Base-by-base conservation (phyloP, 371 early-diverging fungal genomes). In the Mucor irregularis region DNA sequence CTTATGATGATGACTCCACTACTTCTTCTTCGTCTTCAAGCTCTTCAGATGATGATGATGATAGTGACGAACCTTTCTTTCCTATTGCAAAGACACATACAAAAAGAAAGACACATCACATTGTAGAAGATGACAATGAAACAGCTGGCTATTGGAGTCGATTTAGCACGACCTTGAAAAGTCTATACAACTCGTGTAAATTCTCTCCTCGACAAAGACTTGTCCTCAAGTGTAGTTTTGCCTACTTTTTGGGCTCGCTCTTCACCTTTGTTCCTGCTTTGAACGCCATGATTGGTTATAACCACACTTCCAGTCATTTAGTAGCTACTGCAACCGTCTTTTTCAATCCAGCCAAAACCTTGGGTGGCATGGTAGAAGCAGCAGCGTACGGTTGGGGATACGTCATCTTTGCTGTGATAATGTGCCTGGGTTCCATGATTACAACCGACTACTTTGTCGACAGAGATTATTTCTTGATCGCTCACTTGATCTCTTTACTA, bases 301-400 rank as follows among this genome's bases (percentile, higher is more conserved):
- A 62, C 4, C 59, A 61, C 19, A 49, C 62, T 10, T 77, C 84
- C 9, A 80, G 81, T 9, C 87, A 88, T 66, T 52, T 89, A 31
- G 85, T 84, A 1, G 87, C 87, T 2, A 76, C 82, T 0, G 78
- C 84, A 0, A 81, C 82, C 0, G 83, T 89, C 4, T 89, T 89
- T 57, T 85, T 87, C 40, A 84, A 87, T 56, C 89, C 89, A 0
- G 86, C 86, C 1, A 84, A 83, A 59, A 63, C 86, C 5, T 43
- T 84, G 4, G 89, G 89, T 33, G 82, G 83, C 4, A 85, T 89
- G 79, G 74, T 86, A 0, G 89, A 89, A 49, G 85, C 86, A 10
- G 83, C 83, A 9, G 66, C 66, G 2, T 83, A 76, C 53, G 86
- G 87, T 8, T 72, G 84, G 60, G 74, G 76, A 3, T 84, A 84